A percentile compares a stretch with the other conserved stretches of the same genome.
Evolutionary conservation across 2,329 filamentous ascomycete genomes (phyloP).

Genomic region (Blastomyces parvus): DNA sequence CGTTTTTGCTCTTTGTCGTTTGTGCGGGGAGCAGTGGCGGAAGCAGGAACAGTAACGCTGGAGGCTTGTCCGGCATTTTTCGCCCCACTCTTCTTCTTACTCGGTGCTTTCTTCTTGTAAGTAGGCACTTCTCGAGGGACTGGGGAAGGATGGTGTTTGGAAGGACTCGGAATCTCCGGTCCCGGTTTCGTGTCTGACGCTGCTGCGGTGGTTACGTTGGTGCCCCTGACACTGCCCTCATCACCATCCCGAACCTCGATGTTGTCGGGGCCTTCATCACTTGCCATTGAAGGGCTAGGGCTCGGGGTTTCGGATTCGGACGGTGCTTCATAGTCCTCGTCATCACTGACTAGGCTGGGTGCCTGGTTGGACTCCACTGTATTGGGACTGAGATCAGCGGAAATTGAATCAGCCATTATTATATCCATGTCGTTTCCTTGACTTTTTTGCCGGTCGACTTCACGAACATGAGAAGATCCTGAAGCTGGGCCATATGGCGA

Average conservation of each 20-base stretch:
- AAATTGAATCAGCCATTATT: constrained; percentile 20
- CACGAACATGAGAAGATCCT: constrained; percentile 26
- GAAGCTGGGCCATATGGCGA: constrained; percentile 35
- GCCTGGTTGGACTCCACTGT: constrained; percentile 65
- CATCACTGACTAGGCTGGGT: constrained; percentile 69
- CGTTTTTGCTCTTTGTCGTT: constrained; percentile 28
- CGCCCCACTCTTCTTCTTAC: constrained; percentile 9
- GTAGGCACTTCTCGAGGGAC: constrained; percentile 26
- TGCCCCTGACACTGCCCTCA: constrained; percentile 21
- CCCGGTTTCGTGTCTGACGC: constrained; percentile 27
- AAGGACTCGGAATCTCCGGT: constrained; percentile 24
- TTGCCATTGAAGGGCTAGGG: constrained; percentile 37
- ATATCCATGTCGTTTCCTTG: constrained; percentile 41
- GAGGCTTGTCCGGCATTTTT: background rate
- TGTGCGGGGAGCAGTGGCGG: constrained; percentile 13
- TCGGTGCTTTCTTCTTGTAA: constrained; percentile 23
- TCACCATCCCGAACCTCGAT: constrained; percentile 41
- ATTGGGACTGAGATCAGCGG: constrained; percentile 56
- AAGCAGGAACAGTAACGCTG: background rate
- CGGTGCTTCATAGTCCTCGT: constrained; percentile 61
- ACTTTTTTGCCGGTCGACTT: background rate
- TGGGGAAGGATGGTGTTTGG: constrained; percentile 20
- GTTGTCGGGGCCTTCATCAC: constrained; percentile 46
- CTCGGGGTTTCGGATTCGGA: constrained; percentile 55
- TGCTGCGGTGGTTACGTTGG: constrained; percentile 23